phyloP scores from a whole-genome alignment of 768 basidiomycete species.

The Lactifluus piperatus region DNA sequence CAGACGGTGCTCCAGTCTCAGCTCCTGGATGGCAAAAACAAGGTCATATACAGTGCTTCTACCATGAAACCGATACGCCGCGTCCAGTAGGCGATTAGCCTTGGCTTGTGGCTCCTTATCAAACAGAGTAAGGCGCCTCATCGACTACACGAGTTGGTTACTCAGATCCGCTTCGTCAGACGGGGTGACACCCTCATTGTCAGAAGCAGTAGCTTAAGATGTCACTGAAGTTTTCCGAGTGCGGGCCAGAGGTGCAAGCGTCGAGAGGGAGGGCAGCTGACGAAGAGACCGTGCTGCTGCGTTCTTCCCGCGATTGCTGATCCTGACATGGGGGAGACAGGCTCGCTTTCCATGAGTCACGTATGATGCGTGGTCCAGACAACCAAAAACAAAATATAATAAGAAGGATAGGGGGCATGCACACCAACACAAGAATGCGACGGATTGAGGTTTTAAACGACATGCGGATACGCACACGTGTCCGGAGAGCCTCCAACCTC shows the following conservation, averaged over 20 bases:
- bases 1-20: neutral
- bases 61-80: conserved; percentile 16
- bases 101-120: conserved; percentile 12
- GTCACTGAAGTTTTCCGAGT: conserved; percentile 4
- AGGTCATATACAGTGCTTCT: conserved; percentile 13
- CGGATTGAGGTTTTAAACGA: neutral
- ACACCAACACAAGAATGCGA: neutral
- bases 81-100: conserved; percentile 12
- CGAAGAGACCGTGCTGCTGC: neutral
- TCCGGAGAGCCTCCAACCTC: conserved; percentile 30
- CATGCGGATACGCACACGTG: conserved; percentile 29
- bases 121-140: conserved; percentile 14
- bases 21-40: conserved; percentile 4
- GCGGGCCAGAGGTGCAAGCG: neutral
- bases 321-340: conserved; percentile 7
- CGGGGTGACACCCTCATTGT: neutral
- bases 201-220: neutral
- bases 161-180: conserved; percentile 3
- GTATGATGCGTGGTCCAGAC: conserved; percentile 45
- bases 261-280: too few species aligned
- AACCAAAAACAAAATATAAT: conserved; percentile 20
- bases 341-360: conserved; percentile 53
- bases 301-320: neutral
- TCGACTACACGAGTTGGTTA: neutral
- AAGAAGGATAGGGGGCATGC: neutral